Percentiles rank a stretch among this genome's conserved stretches.
Conservation (phyloP, 1,284 basidiomycete species). For the Puccinia horiana region DNA sequence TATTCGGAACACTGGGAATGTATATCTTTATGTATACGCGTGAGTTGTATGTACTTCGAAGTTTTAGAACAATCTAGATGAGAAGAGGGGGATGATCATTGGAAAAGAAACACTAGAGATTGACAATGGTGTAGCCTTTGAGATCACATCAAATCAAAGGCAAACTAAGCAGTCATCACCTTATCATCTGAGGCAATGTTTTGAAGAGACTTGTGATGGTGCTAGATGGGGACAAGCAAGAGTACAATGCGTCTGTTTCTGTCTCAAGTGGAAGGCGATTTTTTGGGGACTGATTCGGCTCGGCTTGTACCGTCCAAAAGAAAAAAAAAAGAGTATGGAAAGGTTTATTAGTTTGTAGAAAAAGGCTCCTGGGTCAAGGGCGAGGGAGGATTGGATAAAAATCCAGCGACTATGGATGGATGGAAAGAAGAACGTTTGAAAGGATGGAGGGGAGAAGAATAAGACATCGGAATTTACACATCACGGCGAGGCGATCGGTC, state of each 20-base stretch:
- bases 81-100: too few species aligned
- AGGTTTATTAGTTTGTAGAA: neutral
- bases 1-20: too few species aligned
- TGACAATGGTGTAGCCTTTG: too few species aligned
- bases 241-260: too few species aligned
- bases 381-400: neutral
- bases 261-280: neutral
- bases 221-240: neutral
- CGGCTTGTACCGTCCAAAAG: neutral
- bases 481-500: conserved; percentile 49
- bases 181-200: too few species aligned
- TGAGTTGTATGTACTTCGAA: too few species aligned
- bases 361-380: neutral
- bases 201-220: neutral
- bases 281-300: neutral
- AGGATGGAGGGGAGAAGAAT: neutral
- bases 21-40: too few species aligned
- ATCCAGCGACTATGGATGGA: neutral
- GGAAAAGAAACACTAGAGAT: too few species aligned
- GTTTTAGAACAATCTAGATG: too few species aligned
- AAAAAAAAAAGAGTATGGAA: neutral
- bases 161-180: too few species aligned
- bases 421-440: neutral
- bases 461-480: conserved; percentile 21
- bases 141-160: too few species aligned